A percentile compares a stretch with the other conserved stretches of the same genome.
Evolutionary conservation across 805 yeast genomes (phyloP).

Genomic region (Myxozyma monticola): DNA sequence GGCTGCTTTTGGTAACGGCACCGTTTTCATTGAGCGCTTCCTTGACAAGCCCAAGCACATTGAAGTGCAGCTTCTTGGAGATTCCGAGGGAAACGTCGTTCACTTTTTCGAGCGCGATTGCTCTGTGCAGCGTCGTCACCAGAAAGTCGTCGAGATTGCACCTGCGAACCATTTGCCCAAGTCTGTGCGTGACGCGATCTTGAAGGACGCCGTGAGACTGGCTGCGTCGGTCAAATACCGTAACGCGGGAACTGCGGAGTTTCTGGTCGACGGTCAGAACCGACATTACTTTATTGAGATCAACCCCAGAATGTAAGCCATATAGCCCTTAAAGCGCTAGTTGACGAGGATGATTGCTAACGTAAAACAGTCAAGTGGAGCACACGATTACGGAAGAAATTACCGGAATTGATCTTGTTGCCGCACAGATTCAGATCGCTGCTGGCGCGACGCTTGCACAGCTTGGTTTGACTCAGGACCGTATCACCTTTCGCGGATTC

Average conservation of each 20-base stretch:
- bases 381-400: slow-evolving; percentile 98
- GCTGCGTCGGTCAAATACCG: slow-evolving; percentile 87
- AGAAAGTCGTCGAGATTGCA: slow-evolving; percentile 97
- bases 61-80: slow-evolving; percentile 95
- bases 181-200: slow-evolving; percentile 83
- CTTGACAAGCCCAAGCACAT: slow-evolving; percentile 95
- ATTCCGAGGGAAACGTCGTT: slow-evolving; percentile 88
- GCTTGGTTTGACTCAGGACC: slow-evolving; percentile 89
- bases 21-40: slow-evolving; percentile 95
- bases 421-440: slow-evolving; percentile 98
- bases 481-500: slow-evolving; percentile 92
- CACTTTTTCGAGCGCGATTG: slow-evolving; percentile 97
- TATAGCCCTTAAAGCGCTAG: no score
- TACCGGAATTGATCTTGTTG: slow-evolving; percentile 96
- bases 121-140: slow-evolving; percentile 99
- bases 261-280: slow-evolving; percentile 86
- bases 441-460: slow-evolving; percentile 95
- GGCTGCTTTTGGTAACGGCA: slow-evolving; percentile 97
- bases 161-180: slow-evolving; percentile 90
- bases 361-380: slow-evolving; percentile 83
- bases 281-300: slow-evolving; percentile 97
- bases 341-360: no score
- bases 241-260: slow-evolving; percentile 99
- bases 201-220: slow-evolving; percentile 90
- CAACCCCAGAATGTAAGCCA: slow-evolving; percentile 73